Evolutionary conservation across 108 stramenopile genomes (phyloP).

Genomic region (Skeletonema costatum): DNA sequence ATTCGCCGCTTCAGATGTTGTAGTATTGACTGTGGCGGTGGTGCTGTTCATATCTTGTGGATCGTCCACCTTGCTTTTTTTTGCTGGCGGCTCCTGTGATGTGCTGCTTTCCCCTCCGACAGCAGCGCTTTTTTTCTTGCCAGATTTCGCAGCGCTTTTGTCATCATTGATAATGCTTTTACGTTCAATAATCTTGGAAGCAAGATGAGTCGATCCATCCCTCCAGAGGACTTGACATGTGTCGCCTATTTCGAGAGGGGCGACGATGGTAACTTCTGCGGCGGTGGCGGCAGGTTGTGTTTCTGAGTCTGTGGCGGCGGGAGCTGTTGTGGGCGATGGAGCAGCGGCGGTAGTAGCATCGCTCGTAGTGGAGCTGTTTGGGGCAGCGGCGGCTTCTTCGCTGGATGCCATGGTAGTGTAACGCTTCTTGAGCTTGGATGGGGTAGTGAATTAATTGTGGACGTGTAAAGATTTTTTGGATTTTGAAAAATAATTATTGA

Average conservation of each 20-base stretch:
- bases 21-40: background rate
- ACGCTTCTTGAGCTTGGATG: too few species aligned
- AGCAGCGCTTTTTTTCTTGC: slow-evolving; percentile 3
- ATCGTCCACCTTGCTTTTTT: slow-evolving; percentile 9
- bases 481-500: too few species aligned
- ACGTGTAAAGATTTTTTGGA: too few species aligned
- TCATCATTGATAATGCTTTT: background rate
- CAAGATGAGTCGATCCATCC: slow-evolving; percentile 49
- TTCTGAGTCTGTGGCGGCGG: background rate
- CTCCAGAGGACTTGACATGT: slow-evolving; percentile 65
- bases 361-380: background rate
- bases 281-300: background rate
- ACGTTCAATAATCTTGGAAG: slow-evolving; percentile 63
- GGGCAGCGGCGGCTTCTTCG: background rate
- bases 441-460: too few species aligned
- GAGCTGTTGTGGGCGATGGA: background rate
- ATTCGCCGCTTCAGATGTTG: background rate
- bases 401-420: background rate
- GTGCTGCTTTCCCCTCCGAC: background rate
- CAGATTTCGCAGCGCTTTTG: background rate
- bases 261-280: background rate
- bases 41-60: background rate
- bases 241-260: slow-evolving; percentile 72
- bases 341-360: too few species aligned
- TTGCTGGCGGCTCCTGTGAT: background rate